phyloP scores from a whole-genome alignment of 345 rosid species.

The Bruguiera gymnorhiza region DNA sequence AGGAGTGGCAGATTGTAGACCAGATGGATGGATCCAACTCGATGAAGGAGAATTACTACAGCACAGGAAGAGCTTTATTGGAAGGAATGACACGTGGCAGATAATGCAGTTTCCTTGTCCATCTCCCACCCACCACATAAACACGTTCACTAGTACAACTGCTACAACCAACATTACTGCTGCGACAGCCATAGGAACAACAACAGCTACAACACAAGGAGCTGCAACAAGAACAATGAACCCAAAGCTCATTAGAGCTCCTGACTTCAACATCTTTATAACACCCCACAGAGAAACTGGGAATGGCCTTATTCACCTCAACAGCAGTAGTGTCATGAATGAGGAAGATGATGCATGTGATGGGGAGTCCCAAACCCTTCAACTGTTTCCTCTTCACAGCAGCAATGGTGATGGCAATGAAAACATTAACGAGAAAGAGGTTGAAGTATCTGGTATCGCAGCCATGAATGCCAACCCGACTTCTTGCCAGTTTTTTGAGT shows the following conservation, averaged over 20 bases:
- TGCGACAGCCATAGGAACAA: not conserved
- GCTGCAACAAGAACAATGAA: constrained; percentile 29
- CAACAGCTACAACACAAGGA: not conserved
- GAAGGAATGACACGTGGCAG: constrained; percentile 67
- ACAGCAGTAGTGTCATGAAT: not conserved
- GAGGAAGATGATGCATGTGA: constrained; percentile 20
- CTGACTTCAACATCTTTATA: constrained; percentile 31
- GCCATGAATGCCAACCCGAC: constrained; percentile 26
- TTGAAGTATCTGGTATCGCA: constrained; percentile 16
- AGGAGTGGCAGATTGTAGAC: constrained; percentile 33
- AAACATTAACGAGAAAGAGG: constrained; percentile 32
- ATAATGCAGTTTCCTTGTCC: constrained; percentile 49
- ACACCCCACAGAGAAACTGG: constrained; percentile 16
- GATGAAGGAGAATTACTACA: constrained; percentile 42
- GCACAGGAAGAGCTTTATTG: constrained; percentile 31
- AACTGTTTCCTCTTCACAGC: constrained; percentile 61
- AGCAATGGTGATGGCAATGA: constrained; percentile 16
- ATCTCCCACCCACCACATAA: constrained; percentile 39
- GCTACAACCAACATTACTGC: not conserved
- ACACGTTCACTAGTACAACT: constrained; percentile 28
- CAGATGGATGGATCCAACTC: constrained; percentile 43
- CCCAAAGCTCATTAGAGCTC: constrained; percentile 26
- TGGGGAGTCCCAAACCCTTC: constrained; percentile 58
- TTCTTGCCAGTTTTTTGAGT: constrained; percentile 63
- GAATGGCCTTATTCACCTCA: not conserved